Conservation (phyloP, 2,329 filamentous ascomycete species). For the Fusarium anthophilum region DNA sequence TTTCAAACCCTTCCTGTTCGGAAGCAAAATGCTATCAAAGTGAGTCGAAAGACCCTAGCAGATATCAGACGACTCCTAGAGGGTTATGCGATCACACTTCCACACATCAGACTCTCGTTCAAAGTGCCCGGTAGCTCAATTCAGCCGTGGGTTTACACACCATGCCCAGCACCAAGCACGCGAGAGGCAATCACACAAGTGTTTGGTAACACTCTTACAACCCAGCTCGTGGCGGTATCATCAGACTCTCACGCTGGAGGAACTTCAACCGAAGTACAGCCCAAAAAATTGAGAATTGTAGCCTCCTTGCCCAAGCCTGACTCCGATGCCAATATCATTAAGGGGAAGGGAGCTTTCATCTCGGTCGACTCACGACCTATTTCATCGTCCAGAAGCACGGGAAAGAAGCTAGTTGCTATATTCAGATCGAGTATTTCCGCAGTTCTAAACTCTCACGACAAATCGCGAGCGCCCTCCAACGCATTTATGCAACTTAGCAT, state of each 20-base stretch:
- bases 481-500: slow-evolving; percentile 74
- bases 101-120: slow-evolving; percentile 68
- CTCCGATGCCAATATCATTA: slow-evolving; percentile 55
- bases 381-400: slow-evolving; percentile 60
- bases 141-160: slow-evolving; percentile 69
- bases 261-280: not conserved
- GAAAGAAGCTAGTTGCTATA: slow-evolving; percentile 65
- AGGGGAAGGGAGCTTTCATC: slow-evolving; percentile 65
- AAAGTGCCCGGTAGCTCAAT: slow-evolving; percentile 65
- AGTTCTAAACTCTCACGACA: slow-evolving; percentile 35
- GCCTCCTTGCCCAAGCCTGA: slow-evolving; percentile 66
- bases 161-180: slow-evolving; percentile 57
- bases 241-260: slow-evolving; percentile 34
- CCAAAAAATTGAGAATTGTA: slow-evolving; percentile 14
- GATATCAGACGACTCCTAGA: slow-evolving; percentile 69
- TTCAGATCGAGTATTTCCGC: slow-evolving; percentile 62
- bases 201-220: slow-evolving; percentile 65
- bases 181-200: slow-evolving; percentile 70
- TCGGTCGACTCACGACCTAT: slow-evolving; percentile 76
- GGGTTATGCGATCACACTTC: slow-evolving; percentile 73
- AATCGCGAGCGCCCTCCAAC: slow-evolving; percentile 51
- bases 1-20: slow-evolving; percentile 72
- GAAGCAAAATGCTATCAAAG: slow-evolving; percentile 65
- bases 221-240: slow-evolving; percentile 60
- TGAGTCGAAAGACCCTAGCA: slow-evolving; percentile 63